phyloP scores from a whole-genome alignment of 176 grass and related monocot genomes.

The Luzula sylvatica region DNA sequence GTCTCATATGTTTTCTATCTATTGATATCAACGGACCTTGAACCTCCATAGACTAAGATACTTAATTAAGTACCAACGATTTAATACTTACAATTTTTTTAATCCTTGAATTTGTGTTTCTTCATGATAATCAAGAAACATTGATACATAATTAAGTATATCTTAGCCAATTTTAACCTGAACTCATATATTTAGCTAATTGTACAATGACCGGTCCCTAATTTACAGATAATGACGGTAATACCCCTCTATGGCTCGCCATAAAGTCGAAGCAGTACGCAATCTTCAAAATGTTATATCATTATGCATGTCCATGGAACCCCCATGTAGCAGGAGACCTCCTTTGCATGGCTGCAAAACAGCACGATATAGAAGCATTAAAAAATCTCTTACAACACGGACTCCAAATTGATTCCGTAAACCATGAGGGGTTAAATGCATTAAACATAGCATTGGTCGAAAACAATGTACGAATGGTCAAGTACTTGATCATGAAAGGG shows the following conservation, averaged over 20 bases:
- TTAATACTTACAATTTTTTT: too few species aligned
- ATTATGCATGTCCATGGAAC: slow-evolving; percentile 33
- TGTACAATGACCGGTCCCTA: neutral
- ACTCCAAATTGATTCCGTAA: slow-evolving; percentile 43
- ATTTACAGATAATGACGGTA: slow-evolving; percentile 22
- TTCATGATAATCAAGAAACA: too few species aligned
- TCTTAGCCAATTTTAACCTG: too few species aligned
- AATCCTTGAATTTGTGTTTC: too few species aligned
- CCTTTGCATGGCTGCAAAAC: slow-evolving; percentile 51
- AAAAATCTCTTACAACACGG: slow-evolving; percentile 73
- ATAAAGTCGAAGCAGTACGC: slow-evolving; percentile 56
- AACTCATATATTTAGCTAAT: neutral
- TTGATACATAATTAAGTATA: too few species aligned
- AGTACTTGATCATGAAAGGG: slow-evolving; percentile 53
- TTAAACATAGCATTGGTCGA: slow-evolving; percentile 48
- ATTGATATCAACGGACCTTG: too few species aligned
- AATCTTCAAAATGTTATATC: slow-evolving; percentile 79
- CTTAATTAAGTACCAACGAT: too few species aligned
- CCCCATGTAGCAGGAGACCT: slow-evolving; percentile 51
- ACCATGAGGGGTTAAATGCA: slow-evolving; percentile 51
- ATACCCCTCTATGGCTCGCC: slow-evolving; percentile 71
- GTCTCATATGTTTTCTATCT: too few species aligned
- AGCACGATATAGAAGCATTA: slow-evolving; percentile 45
- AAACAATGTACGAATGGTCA: slow-evolving; percentile 36
- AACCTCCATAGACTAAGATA: too few species aligned